Evolutionary conservation across 108 stramenopile species (phyloP), one percentile per base, ranked within the genome.

Genomic region (Conticribra guillardii): DNA sequence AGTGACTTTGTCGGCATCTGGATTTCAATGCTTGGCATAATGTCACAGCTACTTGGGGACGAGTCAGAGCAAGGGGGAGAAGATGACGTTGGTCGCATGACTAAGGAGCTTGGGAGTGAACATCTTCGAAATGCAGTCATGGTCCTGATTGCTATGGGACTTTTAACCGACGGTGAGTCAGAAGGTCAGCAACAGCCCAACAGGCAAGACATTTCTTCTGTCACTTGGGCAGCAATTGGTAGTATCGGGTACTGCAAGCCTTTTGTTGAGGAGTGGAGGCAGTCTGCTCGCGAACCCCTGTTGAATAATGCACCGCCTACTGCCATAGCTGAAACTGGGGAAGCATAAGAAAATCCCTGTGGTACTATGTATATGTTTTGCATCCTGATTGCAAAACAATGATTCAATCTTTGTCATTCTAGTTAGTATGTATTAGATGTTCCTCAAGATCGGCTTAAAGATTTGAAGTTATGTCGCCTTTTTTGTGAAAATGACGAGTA

Each of bases 41-140:
- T 94, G 60, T 81, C 86, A 53, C 77, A 83, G 22, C 63, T 94
- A 14, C 69, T 90, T n/a, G 66, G 69, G 11, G 82, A 84, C 45
- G 69, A 74, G 2, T 51, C n/a, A 9, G 67, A 71, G 7, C 50
- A 54, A 5, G 54, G 17, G 19, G 66, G 45, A 33, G 63, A 60
- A 16, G 60, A 54, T 54, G 53, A 15, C 27, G 60, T 19, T 27
- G 52, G 16, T 65, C 63, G 34, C 3, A 27, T 44, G 14, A 80
- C 80, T 2, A 83, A 87, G 49, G 83, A 89, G 50, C 77, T 94
- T 34, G 82, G 79, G 17, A 78, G 80, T 51, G 90, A 94, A 50
- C 90, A 94, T 56, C 79, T 94, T n/a, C 85, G 80, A 34, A 91
- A 94, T 80, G 88, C 87, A 11, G 62, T 94, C 14, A 82, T 82